Conservation (phyloP, 306 rosid species). For the Boehmeria nivea region DNA sequence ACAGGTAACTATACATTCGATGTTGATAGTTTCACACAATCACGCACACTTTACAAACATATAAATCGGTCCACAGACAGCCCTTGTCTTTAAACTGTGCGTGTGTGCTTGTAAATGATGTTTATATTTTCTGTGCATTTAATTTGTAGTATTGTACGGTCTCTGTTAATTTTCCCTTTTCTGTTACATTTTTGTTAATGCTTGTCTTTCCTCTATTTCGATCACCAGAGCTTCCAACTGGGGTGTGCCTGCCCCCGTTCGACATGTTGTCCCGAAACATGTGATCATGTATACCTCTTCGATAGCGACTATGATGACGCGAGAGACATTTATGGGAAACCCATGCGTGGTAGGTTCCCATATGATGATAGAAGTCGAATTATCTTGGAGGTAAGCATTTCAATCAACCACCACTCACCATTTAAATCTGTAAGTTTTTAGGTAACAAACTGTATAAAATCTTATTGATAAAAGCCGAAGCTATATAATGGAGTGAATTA, state of each 20-base stretch:
- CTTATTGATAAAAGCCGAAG: too few relatives aligned
- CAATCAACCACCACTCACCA: slow-evolving; percentile 13
- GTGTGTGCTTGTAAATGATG: too few relatives aligned
- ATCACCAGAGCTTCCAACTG: slow-evolving; percentile 61
- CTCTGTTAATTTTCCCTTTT: background rate
- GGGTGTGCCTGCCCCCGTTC: slow-evolving; percentile 73
- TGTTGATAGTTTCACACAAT: background rate
- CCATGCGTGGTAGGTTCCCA: slow-evolving; percentile 89
- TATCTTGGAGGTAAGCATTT: slow-evolving; percentile 71
- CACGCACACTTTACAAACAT: too few relatives aligned
- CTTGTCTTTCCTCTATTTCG: slow-evolving; percentile 5
- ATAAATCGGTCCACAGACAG: too few relatives aligned
- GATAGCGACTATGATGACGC: slow-evolving; percentile 89
- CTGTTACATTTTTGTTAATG: slow-evolving; percentile 12
- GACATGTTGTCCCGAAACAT: slow-evolving; percentile 73
- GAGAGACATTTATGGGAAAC: slow-evolving; percentile 73
- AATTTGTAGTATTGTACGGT: background rate
- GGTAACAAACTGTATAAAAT: too few relatives aligned
- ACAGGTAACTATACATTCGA: slow-evolving; percentile 65
- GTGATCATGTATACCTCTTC: slow-evolving; percentile 93
- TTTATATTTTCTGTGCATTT: background rate
- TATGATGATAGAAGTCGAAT: slow-evolving; percentile 82
- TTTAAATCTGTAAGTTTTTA: too few relatives aligned
- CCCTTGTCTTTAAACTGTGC: too few relatives aligned
- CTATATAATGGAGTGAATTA: too few relatives aligned